phyloP scores from a whole-genome alignment of 257 asterid species.

The Solanum sitiens region DNA sequence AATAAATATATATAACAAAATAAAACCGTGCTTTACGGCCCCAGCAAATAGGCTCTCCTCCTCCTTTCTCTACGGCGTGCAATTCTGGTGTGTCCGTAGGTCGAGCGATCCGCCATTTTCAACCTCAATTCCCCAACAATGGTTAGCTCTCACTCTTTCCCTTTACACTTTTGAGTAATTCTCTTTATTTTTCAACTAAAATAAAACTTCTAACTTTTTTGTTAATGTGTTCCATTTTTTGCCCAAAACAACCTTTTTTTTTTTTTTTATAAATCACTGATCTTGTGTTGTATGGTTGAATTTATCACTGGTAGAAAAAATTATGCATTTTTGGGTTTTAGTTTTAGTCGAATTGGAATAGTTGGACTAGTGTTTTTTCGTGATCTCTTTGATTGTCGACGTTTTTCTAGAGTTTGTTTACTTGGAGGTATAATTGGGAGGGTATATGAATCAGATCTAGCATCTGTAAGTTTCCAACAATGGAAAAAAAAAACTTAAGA shows the following conservation, averaged over 20 bases:
- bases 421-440: not conserved
- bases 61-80: not conserved
- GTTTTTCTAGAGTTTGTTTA: not conserved
- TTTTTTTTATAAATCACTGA: not conserved
- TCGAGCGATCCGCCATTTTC: constrained; percentile 8
- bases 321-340: not conserved
- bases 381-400: not conserved
- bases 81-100: not conserved
- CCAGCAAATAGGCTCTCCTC: not conserved
- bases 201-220: not conserved
- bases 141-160: constrained; percentile 14
- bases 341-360: not conserved
- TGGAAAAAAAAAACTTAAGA: not conserved
- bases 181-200: not conserved
- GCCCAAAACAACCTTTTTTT: not conserved
- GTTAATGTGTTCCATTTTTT: too few species aligned
- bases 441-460: not conserved
- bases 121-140: constrained; percentile 3
- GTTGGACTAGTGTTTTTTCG: not conserved
- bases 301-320: not conserved
- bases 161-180: constrained; percentile 2
- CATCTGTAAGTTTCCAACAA: not conserved
- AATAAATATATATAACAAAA: rapidly evolving
- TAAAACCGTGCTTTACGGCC: not conserved
- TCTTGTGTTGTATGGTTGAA: not conserved